Base-by-base conservation (phyloP, 768 basidiomycete genomes). In the Phaeotremella skinneri region DNA sequence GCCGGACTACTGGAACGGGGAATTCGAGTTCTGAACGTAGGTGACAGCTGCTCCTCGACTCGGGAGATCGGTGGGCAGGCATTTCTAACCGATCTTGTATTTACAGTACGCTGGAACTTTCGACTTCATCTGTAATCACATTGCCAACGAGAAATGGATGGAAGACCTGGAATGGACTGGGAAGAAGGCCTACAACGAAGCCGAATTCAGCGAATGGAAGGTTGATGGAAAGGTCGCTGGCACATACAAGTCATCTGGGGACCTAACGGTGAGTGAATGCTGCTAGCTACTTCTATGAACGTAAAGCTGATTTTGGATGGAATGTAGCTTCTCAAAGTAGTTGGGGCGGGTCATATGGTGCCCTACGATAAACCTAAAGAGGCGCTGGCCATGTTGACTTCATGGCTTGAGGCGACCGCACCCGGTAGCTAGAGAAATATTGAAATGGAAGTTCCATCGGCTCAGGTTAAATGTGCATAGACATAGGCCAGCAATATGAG, bases 281-380 rank as follows among this genome's bases (percentile, higher is more conserved):
- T n/a, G n/a, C n/a, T n/a, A n/a, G n/a, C 13, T 32, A 21, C 20
- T 17, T 39, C 4, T 30, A 34, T n/a, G n/a, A n/a, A n/a, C n/a
- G n/a, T n/a, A n/a, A n/a, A n/a, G n/a, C n/a, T n/a, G n/a, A n/a
- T n/a, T n/a, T n/a, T n/a, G n/a, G n/a, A n/a, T n/a, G n/a, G n/a
- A n/a, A n/a, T 37, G 29, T 30, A 74, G 72, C 63, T 69, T 39
- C 48, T 70, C 34, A 74, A 74, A 56, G 63, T 74, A 21, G 76
- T 81, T 45, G 85, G 81, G 3, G 88, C 87, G 27, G 88, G 88
- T n/a, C 88, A 89, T 78, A 86, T 87, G 85, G 86, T 85, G 25
- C 85, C 86, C 2, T 85, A 83, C 63, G 84, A 88, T 62, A 84
- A 85, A 68, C 87, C 87, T 2, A 81, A 79, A 61, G 85, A 87